Percentiles rank a stretch among this genome's conserved stretches.
Conservation (phyloP, 1,284 basidiomycete genomes). For the Entoloma clypeatum region DNA sequence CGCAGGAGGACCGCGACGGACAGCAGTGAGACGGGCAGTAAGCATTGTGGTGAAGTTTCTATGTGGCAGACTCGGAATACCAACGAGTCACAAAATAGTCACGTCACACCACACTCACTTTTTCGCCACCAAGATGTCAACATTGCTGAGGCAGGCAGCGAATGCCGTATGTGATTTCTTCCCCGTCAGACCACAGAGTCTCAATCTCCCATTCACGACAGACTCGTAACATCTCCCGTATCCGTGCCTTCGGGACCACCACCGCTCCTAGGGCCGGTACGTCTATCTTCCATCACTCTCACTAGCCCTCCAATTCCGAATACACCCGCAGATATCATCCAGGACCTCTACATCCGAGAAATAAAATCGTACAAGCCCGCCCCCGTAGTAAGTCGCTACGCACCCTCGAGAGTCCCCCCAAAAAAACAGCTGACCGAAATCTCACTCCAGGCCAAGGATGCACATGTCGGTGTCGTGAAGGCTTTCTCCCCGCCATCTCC, state of each 20-base stretch:
- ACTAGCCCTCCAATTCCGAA: constrained; percentile 31
- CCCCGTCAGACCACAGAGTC: constrained; percentile 2
- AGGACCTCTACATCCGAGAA: constrained; percentile 90
- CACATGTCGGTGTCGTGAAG: constrained; percentile 80
- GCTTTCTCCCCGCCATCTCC: constrained; percentile 62
- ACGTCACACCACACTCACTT: constrained; percentile 40
- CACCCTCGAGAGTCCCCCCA: no score
- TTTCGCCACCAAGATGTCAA: constrained; percentile 53
- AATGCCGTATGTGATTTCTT: constrained; percentile 38
- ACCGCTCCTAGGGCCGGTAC: constrained; percentile 69
- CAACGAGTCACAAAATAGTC: constrained; percentile 20
- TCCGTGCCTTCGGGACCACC: constrained; percentile 59
- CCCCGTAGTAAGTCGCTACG: constrained; percentile 39
- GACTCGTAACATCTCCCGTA: constrained; percentile 42
- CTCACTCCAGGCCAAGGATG: constrained; percentile 66
- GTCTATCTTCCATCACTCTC: constrained; percentile 22
- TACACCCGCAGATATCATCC: constrained; percentile 75
- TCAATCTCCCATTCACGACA: constrained; percentile 16
- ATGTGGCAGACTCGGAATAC: constrained; percentile 12
- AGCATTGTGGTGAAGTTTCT: constrained; percentile 38
- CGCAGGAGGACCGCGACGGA: constrained; percentile 40
- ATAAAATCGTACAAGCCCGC: constrained; percentile 85
- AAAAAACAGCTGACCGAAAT: constrained; percentile 2
- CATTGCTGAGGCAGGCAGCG: constrained; percentile 56
- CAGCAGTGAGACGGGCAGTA: constrained; percentile 43